Conservation (phyloP, 805 yeast species). For the Blastobotrys attinorum region DNA sequence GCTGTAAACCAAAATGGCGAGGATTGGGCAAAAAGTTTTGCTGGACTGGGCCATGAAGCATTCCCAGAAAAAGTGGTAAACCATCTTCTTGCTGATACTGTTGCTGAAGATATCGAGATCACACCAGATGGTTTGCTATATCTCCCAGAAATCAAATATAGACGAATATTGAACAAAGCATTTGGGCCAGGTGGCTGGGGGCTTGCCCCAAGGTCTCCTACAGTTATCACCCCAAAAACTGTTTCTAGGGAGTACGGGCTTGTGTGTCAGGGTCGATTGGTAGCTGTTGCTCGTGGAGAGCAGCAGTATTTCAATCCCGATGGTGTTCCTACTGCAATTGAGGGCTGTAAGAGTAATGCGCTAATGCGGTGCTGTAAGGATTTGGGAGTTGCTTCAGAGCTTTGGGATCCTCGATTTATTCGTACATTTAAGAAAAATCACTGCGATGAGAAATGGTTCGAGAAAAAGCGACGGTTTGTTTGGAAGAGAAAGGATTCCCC, state of each 20-base stretch:
- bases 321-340: slow-evolving; percentile 91
- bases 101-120: slow-evolving; percentile 72
- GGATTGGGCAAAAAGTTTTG: slow-evolving; percentile 81
- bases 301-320: slow-evolving; percentile 83
- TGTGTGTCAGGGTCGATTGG: slow-evolving; percentile 79
- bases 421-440: slow-evolving; percentile 51
- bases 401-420: slow-evolving; percentile 95
- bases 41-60: slow-evolving; percentile 76
- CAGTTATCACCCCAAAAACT: slow-evolving; percentile 61
- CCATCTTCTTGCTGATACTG: slow-evolving; percentile 55
- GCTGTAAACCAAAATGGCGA: slow-evolving; percentile 4
- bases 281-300: slow-evolving; percentile 91
- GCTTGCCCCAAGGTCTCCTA: slow-evolving; percentile 83
- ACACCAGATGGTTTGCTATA: slow-evolving; percentile 92
- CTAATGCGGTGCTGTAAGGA: slow-evolving; percentile 98
- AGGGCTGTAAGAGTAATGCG: slow-evolving; percentile 95
- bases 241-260: slow-evolving; percentile 88
- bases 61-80: slow-evolving; percentile 55
- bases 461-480: slow-evolving; percentile 64
- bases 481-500: slow-evolving; percentile 84
- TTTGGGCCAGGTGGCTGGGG: slow-evolving; percentile 99
- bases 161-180: slow-evolving; percentile 79
- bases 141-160: slow-evolving; percentile 90
- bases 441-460: slow-evolving; percentile 66
- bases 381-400: slow-evolving; percentile 89